Evolutionary conservation across 768 basidiomycete genomes (phyloP).

Genomic region (Tulasnella sp.): DNA sequence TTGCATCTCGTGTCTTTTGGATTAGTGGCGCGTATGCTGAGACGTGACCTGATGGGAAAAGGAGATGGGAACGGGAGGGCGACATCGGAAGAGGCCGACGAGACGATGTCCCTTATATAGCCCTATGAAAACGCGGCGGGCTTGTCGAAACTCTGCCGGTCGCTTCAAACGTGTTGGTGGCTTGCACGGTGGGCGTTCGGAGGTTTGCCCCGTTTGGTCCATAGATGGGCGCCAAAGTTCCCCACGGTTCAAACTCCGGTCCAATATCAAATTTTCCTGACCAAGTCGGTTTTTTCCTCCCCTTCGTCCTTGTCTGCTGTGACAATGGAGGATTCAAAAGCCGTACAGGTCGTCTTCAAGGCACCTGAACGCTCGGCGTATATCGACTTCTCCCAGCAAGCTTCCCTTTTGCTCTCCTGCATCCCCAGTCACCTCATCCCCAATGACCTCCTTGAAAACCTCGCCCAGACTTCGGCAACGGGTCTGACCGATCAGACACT

Average conservation of each 20-base stretch:
- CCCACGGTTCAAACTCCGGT: constrained; percentile 9
- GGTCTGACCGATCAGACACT: neutral
- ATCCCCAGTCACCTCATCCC: neutral
- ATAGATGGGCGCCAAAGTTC: neutral
- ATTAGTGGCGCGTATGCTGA: too few species aligned
- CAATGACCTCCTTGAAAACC: neutral
- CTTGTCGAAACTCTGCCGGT: too few species aligned
- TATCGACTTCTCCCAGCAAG: neutral
- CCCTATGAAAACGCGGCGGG: too few species aligned
- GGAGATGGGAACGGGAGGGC: too few species aligned
- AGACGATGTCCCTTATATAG: too few species aligned
- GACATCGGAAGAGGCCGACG: too few species aligned
- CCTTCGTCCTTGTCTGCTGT: neutral
- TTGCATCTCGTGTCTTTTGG: too few species aligned
- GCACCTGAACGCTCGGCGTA: neutral
- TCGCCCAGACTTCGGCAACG: neutral
- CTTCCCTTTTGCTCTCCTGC: neutral
- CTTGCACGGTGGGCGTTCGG: too few species aligned
- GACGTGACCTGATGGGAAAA: too few species aligned
- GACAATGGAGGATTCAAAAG: neutral
- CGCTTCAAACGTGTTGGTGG: too few species aligned
- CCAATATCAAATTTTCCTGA: constrained; percentile 7
- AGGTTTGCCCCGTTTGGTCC: neutral
- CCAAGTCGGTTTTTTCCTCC: neutral
- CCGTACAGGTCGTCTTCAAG: neutral